Evolutionary conservation across 2,329 filamentous ascomycete species (phyloP), one percentile per base, ranked within the genome.

Genomic region (Penicillium griseofulvum): DNA sequence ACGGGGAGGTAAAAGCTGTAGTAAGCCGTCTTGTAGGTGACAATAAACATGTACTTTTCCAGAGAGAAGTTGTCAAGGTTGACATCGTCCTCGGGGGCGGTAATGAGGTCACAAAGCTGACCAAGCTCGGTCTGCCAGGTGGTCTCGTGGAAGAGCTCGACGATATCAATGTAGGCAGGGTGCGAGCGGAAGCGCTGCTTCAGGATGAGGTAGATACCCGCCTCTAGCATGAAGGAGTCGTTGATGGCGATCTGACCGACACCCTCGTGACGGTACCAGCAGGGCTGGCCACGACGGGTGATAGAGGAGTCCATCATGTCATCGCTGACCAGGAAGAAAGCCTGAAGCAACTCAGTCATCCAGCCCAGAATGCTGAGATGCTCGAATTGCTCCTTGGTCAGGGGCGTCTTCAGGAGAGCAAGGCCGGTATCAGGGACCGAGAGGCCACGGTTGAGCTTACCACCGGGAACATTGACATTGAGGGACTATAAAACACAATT

Each of bases 1-100:
- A 99, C 91, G 56, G 94, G 94, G 14, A 99, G 88, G 80, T 97
- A 97, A 83, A 99, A 99, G 71, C 89, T 95, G 83, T 99, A 99
- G 82, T 95, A 99, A 49, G 94, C 92, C 24, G 94, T 99, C 86
- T 99, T 99, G 87, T 96, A 97, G 78, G 96, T 90, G 79, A 99
- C 94, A 71, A 99, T 99, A 83, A 97, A 99, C 68, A 82, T 87
- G 82, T 96, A 96, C 83, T 72, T 99, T 59, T 92, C 84, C 76
- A 97, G 82, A 75, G 87, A 91, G 83, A 99, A 99, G 81, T 96
- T 96, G 82, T 90, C 82, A 61, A 99, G 87, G 78, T 97, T 87
- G 70, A 97, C 89, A 59, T 87, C 81, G 74, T 97, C 92, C 79
- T 99, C 94, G 39, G 94, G 94, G 36, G 94, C 94, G 44, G 94